Percentiles rank a stretch among this genome's conserved stretches.
phyloP scores from a whole-genome alignment of 2,329 filamentous ascomycete genomes.

The Emergomyces orientalis region DNA sequence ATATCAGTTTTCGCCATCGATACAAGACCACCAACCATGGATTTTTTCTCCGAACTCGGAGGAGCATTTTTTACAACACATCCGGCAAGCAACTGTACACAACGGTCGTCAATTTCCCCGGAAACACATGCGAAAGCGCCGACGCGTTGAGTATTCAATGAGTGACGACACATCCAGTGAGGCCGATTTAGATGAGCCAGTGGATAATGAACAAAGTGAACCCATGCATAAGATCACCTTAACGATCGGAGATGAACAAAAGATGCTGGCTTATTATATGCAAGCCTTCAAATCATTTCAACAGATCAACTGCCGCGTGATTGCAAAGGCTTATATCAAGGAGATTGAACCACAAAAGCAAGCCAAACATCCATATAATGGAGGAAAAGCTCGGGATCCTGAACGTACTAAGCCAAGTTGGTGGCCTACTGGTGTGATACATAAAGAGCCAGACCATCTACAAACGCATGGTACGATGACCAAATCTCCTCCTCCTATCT shows the following conservation, averaged over 20 bases:
- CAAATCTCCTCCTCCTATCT: background rate
- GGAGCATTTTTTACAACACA: background rate
- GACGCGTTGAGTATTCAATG: background rate
- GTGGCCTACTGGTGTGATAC: slow-evolving; percentile 38
- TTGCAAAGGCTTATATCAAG: slow-evolving; percentile 40
- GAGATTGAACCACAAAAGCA: slow-evolving; percentile 41
- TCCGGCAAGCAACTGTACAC: background rate
- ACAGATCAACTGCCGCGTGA: slow-evolving; percentile 38
- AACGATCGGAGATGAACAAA: slow-evolving; percentile 30
- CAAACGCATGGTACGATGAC: slow-evolving; percentile 35
- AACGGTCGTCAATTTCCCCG: no score
- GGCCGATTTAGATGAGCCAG: background rate
- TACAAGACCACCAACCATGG: background rate
- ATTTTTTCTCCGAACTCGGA: background rate
- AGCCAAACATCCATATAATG: slow-evolving; percentile 41
- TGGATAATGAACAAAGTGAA: background rate
- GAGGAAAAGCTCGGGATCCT: slow-evolving; percentile 34
- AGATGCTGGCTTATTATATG: slow-evolving; percentile 33
- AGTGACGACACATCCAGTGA: background rate
- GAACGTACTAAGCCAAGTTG: slow-evolving; percentile 39
- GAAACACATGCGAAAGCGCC: background rate
- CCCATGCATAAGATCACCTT: background rate
- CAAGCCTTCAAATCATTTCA: slow-evolving; percentile 36
- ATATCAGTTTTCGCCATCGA: background rate
- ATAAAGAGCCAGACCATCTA: slow-evolving; percentile 43